A percentile compares a stretch with the other conserved stretches of the same genome.
phyloP scores from a whole-genome alignment of 768 basidiomycete genomes.

The Serpula lacrymans region DNA sequence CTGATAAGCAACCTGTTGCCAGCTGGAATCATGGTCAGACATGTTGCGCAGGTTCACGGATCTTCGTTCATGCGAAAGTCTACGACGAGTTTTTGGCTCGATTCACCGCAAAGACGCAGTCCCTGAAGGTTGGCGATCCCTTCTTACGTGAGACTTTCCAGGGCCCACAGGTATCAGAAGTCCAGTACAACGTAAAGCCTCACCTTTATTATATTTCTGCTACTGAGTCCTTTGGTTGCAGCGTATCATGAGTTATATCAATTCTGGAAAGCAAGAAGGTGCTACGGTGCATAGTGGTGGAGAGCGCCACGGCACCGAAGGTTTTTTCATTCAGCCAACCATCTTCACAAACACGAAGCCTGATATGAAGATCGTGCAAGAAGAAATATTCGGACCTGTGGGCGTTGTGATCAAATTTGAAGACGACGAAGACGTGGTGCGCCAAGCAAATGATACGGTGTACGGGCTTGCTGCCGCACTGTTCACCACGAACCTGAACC shows the following conservation, averaged over 20 bases:
- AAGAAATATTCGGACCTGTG: constrained; percentile 83
- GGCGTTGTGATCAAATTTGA: constrained; percentile 76
- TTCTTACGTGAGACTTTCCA: constrained; percentile 59
- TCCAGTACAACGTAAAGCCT: constrained; percentile 63
- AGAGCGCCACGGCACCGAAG: constrained; percentile 50
- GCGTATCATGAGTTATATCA: constrained; percentile 78
- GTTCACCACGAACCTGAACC: constrained; percentile 75
- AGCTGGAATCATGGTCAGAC: constrained; percentile 76
- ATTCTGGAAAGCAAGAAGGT: constrained; percentile 68
- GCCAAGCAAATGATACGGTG: constrained; percentile 77
- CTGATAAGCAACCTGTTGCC: constrained; percentile 13
- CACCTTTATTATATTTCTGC: not conserved
- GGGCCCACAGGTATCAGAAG: constrained; percentile 77
- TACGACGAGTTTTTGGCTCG: constrained; percentile 72
- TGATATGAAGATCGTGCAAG: constrained; percentile 71
- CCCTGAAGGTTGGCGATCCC: constrained; percentile 68
- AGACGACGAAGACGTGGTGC: constrained; percentile 60
- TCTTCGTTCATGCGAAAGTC: constrained; percentile 75
- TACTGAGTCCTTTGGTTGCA: constrained; percentile 20
- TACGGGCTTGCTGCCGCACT: constrained; percentile 90
- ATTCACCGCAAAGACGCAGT: constrained; percentile 53
- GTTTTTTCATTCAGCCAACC: constrained; percentile 74
- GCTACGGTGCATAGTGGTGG: constrained; percentile 68
- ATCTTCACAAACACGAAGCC: constrained; percentile 64
- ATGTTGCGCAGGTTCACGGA: constrained; percentile 79